Conservation (phyloP, 495 filamentous ascomycete genomes). For the Echria macrotheca region DNA sequence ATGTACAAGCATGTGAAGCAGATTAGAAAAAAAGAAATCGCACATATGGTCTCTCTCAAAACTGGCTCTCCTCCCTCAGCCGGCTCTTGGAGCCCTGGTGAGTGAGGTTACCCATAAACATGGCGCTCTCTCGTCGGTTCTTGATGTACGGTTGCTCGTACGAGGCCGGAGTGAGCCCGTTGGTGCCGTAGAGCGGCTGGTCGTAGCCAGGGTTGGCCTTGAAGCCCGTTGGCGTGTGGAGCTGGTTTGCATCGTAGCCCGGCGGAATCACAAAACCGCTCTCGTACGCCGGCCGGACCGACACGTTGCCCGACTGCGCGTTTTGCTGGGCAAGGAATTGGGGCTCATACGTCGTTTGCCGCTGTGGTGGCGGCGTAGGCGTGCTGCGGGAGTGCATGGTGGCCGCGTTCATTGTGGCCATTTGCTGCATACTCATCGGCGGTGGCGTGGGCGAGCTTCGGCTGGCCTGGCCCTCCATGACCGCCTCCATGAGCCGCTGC, state of each 20-base stretch:
- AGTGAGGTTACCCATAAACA: constrained; percentile 43
- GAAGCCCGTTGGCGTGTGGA: constrained; percentile 16
- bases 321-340: constrained; percentile 28
- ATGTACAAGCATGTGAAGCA: constrained; percentile 1
- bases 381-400: constrained; percentile 30
- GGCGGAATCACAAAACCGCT: constrained; percentile 24
- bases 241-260: constrained; percentile 25
- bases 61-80: constrained; percentile 38
- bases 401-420: constrained; percentile 32
- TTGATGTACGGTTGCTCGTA: constrained; percentile 38
- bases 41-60: constrained; percentile 8
- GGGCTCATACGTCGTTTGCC: constrained; percentile 31
- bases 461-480: constrained; percentile 27
- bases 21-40: constrained; percentile 7
- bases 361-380: constrained; percentile 40
- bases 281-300: constrained; percentile 40
- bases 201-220: constrained; percentile 34
- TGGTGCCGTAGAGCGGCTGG: constrained; percentile 35
- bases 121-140: constrained; percentile 39
- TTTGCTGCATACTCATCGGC: constrained; percentile 29
- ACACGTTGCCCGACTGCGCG: constrained; percentile 15
- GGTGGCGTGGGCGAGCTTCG: constrained; percentile 42
- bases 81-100: constrained; percentile 43
- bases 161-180: constrained; percentile 30
- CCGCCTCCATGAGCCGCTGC: constrained; percentile 38